phyloP scores from a whole-genome alignment of 495 filamentous ascomycete genomes.

The Pyronema omphalodes region DNA sequence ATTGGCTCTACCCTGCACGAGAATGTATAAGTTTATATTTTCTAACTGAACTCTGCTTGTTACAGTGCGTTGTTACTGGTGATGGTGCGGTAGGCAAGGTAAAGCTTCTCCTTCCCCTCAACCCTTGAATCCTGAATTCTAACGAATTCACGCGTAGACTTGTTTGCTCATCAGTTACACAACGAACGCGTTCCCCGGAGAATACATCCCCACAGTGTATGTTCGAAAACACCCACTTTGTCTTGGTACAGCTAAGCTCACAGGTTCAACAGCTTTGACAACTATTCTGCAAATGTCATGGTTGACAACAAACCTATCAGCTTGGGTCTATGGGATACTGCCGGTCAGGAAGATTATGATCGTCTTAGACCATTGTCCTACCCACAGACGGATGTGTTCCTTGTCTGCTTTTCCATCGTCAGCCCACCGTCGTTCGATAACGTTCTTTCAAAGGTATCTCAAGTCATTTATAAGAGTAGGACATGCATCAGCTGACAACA shows the following conservation, averaged over 20 bases:
- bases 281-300: conserved; percentile 97
- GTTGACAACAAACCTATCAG: conserved; percentile 95
- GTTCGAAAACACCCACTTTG: conserved; percentile 5
- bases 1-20: conserved; percentile 1
- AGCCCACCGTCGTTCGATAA: conserved; percentile 96
- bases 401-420: conserved; percentile 97
- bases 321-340: conserved; percentile 94
- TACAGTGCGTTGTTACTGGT: conserved; percentile 89
- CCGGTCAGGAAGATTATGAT: conserved; percentile 97
- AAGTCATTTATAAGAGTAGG: neutral
- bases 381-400: conserved; percentile 93
- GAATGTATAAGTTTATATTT: conserved; percentile 21
- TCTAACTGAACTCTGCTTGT: conserved; percentile 6
- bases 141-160: conserved; percentile 41
- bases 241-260: conserved; percentile 3
- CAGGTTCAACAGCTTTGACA: conserved; percentile 58
- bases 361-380: conserved; percentile 88
- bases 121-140: conserved; percentile 12
- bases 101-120: conserved; percentile 10
- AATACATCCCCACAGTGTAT: conserved; percentile 98
- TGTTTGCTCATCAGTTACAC: conserved; percentile 98
- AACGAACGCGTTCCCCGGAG: conserved; percentile 95
- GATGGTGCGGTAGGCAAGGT: conserved; percentile 99
- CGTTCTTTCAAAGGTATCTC: conserved; percentile 80
- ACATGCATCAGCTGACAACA: conserved; percentile 2